phyloP scores from a whole-genome alignment of 257 asterid species.

The Linderniella brevidens region DNA sequence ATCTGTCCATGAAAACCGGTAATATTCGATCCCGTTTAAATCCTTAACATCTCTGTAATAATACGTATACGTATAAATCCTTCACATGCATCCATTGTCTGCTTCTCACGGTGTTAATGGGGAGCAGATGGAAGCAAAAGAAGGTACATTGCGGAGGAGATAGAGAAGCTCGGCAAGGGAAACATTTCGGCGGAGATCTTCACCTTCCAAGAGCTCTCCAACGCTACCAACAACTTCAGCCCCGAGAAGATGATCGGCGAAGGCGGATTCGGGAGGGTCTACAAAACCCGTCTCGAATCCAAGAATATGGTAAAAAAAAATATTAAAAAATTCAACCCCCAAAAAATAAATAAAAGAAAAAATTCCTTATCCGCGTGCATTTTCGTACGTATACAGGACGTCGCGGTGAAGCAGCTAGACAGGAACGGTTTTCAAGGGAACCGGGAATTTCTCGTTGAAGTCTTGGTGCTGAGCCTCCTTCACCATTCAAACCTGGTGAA shows the following conservation, averaged over 20 bases:
- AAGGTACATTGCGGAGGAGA: slow-evolving; percentile 41
- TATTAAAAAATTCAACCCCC: neutral
- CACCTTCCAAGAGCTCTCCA: slow-evolving; percentile 31
- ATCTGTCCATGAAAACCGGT: slow-evolving; percentile 45
- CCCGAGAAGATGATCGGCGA: slow-evolving; percentile 35
- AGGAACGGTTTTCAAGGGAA: slow-evolving; percentile 53
- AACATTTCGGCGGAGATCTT: slow-evolving; percentile 37
- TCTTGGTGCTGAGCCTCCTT: slow-evolving; percentile 32
- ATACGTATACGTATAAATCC: neutral
- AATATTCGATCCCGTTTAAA: neutral
- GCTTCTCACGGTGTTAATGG: neutral
- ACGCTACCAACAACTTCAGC: slow-evolving; percentile 36
- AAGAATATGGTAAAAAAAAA: slow-evolving; percentile 20
- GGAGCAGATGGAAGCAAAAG: slow-evolving; percentile 42
- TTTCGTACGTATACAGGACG: slow-evolving; percentile 16
- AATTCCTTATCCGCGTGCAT: neutral
- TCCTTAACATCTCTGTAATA: neutral
- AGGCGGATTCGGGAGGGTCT: slow-evolving; percentile 80
- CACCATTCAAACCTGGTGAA: slow-evolving; percentile 44
- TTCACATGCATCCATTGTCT: neutral
- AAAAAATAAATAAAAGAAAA: too few relatives aligned
- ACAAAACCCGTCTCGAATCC: slow-evolving; percentile 32
- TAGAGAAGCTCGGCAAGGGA: slow-evolving; percentile 40
- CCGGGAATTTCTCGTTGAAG: slow-evolving; percentile 43
- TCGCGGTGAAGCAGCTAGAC: slow-evolving; percentile 46